Evolutionary conservation across 805 yeast species (phyloP).

Genomic region (Candida orba): DNA sequence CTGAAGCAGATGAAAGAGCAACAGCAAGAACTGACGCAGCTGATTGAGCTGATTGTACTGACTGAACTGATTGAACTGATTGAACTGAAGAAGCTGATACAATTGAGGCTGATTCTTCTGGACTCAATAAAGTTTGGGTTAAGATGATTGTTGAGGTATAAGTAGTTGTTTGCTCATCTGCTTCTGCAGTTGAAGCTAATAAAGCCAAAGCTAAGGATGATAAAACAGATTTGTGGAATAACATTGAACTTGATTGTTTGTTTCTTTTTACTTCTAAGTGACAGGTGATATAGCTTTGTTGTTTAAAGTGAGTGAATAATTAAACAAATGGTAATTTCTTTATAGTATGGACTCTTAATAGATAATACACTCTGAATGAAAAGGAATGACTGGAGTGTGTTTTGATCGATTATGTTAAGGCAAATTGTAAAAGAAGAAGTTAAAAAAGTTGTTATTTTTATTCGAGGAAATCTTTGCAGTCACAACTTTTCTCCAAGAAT

Average conservation of each 20-base stretch:
- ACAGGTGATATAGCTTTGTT: neutral
- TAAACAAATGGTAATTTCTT: neutral
- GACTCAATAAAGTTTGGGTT: conserved; percentile 24
- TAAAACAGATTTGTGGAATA: conserved; percentile 21
- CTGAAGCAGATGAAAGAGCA: conserved; percentile 11
- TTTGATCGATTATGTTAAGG: neutral
- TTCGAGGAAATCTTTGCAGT: conserved; percentile 3
- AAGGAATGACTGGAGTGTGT: conserved; percentile 27
- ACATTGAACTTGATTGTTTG: conserved; percentile 10
- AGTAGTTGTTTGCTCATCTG: conserved; percentile 27
- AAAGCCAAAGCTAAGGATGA: conserved; percentile 27
- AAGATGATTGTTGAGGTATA: conserved; percentile 33
- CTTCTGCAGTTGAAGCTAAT: conserved; percentile 1
- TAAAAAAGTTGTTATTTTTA: neutral
- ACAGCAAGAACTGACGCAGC: conserved; percentile 8
- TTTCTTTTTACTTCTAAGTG: neutral
- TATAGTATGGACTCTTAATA: neutral
- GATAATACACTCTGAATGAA: conserved; percentile 21
- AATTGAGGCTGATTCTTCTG: conserved; percentile 21
- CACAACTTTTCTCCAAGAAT: neutral
- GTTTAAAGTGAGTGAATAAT: neutral
- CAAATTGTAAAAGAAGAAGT: neutral
- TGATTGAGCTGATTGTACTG: neutral
- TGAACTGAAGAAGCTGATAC: conserved; percentile 11
- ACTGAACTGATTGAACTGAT: conserved; percentile 13